Evolutionary conservation across 2,329 filamentous ascomycete species (phyloP).

Genomic region (Thelonectria olida): DNA sequence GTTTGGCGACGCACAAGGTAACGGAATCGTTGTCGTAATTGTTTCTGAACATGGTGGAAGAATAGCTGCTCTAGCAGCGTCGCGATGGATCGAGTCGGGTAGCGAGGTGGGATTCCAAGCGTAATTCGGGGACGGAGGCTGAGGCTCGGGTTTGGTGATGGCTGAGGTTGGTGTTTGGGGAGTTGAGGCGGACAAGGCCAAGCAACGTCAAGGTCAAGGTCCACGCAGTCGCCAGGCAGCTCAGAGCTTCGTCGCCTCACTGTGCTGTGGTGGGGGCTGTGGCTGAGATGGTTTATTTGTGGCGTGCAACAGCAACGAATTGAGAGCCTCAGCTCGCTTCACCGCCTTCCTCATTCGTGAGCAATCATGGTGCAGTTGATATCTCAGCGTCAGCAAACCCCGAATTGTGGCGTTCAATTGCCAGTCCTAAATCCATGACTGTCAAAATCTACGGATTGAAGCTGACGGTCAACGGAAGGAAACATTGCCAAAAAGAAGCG

Average conservation of each 20-base stretch:
- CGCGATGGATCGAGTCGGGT: conserved; percentile 21
- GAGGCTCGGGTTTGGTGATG: conserved; percentile 30
- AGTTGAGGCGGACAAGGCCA: conserved; percentile 29
- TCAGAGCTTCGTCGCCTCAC: conserved; percentile 48
- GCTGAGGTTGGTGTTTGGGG: conserved; percentile 31
- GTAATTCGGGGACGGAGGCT: conserved; percentile 24
- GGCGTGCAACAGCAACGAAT: conserved; percentile 17
- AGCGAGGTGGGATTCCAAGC: conserved; percentile 4
- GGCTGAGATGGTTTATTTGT: background rate
- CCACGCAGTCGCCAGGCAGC: conserved; percentile 45
- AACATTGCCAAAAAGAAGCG: too few species aligned
- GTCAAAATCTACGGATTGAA: too few species aligned
- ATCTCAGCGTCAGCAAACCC: too few species aligned
- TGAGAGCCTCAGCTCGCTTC: conserved; percentile 35
- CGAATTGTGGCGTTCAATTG: too few species aligned
- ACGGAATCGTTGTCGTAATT: conserved; percentile 99
- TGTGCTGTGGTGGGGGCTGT: conserved; percentile 9
- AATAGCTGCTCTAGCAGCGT: conserved; percentile 35
- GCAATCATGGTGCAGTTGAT: conserved; percentile 25
- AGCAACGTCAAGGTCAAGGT: conserved; percentile 22
- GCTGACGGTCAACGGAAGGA: too few species aligned
- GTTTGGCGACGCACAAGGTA: conserved; percentile 80
- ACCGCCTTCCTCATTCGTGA: conserved; percentile 36
- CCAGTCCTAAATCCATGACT: too few species aligned
- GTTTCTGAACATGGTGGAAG: conserved; percentile 88